Conservation (phyloP, 192 early-diverging fungal genomes). For the Coemansia sp. region DNA sequence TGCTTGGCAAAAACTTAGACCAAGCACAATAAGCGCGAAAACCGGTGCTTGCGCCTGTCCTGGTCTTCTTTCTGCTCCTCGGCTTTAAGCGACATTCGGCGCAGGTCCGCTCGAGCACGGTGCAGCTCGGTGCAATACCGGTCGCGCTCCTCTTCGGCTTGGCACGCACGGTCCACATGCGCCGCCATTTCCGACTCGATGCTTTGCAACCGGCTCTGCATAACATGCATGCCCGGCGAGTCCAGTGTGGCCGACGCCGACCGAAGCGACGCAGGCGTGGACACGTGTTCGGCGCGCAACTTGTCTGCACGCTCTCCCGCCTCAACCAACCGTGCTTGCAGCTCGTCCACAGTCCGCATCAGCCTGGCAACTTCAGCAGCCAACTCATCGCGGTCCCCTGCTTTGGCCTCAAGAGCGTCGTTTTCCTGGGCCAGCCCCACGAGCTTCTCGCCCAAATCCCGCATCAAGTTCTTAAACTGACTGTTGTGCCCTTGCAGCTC, state of each 20-base stretch:
- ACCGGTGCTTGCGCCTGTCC: constrained; percentile 24
- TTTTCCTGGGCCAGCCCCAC: constrained; percentile 46
- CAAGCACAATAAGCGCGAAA: constrained; percentile 44
- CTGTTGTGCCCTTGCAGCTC: constrained; percentile 46
- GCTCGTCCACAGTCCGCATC: constrained; percentile 4
- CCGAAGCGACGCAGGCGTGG: not conserved
- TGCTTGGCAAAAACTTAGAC: not conserved
- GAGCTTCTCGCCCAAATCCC: constrained; percentile 44
- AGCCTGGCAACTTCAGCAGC: constrained; percentile 15
- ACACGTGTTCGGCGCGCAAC: not conserved
- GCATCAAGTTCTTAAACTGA: constrained; percentile 43
- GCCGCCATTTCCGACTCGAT: constrained; percentile 31
- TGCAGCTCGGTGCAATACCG: constrained; percentile 43
- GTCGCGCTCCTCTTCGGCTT: constrained; percentile 25
- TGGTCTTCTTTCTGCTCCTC: constrained; percentile 27
- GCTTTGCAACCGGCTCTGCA: constrained; percentile 24
- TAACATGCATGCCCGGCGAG: not conserved
- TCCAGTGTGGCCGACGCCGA: constrained; percentile 1
- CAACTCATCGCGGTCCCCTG: constrained; percentile 30
- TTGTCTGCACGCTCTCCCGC: not conserved
- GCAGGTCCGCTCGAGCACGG: constrained; percentile 42
- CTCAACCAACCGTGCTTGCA: constrained; percentile 11
- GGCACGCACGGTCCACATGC: constrained; percentile 27
- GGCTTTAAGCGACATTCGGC: constrained; percentile 21
- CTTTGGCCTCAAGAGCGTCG: constrained; percentile 37